Evolutionary conservation across 371 early-diverging fungal genomes (phyloP), one percentile per base, ranked within the genome.

Genomic region (Apophysomyces variabilis): DNA sequence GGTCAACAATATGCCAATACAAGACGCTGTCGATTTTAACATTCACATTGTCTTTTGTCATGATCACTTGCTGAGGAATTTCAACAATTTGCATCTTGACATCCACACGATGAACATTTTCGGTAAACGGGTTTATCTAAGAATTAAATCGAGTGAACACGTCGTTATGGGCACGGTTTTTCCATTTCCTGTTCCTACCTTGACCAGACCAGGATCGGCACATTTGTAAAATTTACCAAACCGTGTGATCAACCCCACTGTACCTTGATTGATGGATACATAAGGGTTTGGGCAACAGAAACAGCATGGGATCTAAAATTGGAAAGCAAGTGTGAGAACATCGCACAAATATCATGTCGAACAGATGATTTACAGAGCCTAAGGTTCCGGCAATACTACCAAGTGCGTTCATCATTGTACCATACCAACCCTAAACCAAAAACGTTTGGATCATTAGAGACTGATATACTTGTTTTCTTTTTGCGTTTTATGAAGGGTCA

Each of bases 41-140:
- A 39, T 78, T 85, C 60, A 94, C 93, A 65, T 96, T 95, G 77
- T 95, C 95, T 61, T 92, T 92, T 66, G 96, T 94, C 83, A 95
- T 93, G 71, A 96, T 91, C 16, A 80, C 77, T 75, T 96, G 94
- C n/a, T 74, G 65, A 7, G 88, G 86, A 50, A 96, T 90, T 54
- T 86, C 78, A 13, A 84, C 82, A 35, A 94, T 87, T 71, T 93
- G 93, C 38, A 95, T 85, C 66, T 89, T 90, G 68, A 94, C 85
- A 69, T 94, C 91, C 4, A 94, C 88, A 21, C 68, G 73, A n/a
- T 62, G 57, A 36, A 95, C 67, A 3, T 57, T 37, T 67, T 96
- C 96, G 0, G 94, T 90, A 38, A 88, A 57, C 0, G 87, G 85
- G 74, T 97, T 96, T 63, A 78, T 73, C 75, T 75, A 50, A 47